Evolutionary conservation across 179 eudicot species (phyloP).

Genomic region (Silene noctiflora): DNA sequence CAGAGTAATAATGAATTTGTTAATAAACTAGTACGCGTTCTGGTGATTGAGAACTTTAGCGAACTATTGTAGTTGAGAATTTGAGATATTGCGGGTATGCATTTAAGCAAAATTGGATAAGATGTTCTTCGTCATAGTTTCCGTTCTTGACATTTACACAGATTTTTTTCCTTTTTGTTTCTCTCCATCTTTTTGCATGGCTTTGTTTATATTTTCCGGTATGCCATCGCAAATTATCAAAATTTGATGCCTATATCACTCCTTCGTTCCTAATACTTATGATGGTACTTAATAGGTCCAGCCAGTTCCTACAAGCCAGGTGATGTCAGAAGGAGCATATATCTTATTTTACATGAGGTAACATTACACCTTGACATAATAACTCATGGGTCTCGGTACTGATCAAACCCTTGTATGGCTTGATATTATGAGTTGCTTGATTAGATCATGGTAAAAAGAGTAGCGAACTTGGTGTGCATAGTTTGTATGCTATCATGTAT

Average conservation of each 20-base stretch:
- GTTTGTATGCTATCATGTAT: too few relatives aligned
- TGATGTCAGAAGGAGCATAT: constrained; percentile 97
- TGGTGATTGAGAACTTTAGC: neutral
- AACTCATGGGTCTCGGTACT: too few relatives aligned
- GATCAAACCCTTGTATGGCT: too few relatives aligned
- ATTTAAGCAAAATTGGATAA: too few relatives aligned
- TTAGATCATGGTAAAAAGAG: too few relatives aligned
- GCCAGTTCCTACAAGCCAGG: constrained; percentile 68
- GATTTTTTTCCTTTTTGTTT: neutral
- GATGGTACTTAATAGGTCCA: constrained; percentile 52
- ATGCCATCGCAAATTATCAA: too few relatives aligned
- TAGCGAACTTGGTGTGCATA: too few relatives aligned
- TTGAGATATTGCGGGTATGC: neutral
- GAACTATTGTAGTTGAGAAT: neutral
- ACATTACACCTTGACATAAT: constrained; percentile 1
- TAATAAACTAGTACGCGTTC: neutral
- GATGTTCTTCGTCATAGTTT: neutral
- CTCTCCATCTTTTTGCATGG: neutral
- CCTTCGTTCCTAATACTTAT: neutral
- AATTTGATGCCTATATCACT: neutral
- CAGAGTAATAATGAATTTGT: neutral
- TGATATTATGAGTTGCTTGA: too few relatives aligned
- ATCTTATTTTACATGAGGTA: constrained; percentile 93
- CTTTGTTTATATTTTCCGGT: too few relatives aligned
- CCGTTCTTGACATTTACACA: neutral